Conservation (phyloP, 2,329 filamentous ascomycete species). For the Phialophora chinensis region DNA sequence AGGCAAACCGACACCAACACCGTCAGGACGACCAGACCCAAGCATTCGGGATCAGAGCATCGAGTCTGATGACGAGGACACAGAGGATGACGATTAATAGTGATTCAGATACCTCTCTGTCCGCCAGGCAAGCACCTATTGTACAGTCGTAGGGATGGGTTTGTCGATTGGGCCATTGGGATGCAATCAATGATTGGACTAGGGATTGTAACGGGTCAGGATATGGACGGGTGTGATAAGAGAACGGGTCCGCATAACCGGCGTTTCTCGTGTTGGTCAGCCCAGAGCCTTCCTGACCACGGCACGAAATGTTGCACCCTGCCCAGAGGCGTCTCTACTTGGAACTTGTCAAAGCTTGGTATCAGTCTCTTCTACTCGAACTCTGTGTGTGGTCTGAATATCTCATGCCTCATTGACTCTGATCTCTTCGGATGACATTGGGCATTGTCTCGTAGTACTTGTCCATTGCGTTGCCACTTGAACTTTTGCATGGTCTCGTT, state of each 20-base stretch:
- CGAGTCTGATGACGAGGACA: conserved; percentile 20
- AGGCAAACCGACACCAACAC: not conserved
- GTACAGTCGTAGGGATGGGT: no score
- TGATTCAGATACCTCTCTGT: not conserved
- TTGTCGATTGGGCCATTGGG: not conserved
- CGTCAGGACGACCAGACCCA: conserved; percentile 16
- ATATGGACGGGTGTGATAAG: not conserved
- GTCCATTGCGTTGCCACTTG: not conserved
- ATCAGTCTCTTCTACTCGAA: not conserved
- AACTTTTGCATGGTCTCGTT: not conserved
- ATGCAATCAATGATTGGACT: not conserved
- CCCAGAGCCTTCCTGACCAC: not conserved
- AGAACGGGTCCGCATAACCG: not conserved
- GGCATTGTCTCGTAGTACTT: not conserved
- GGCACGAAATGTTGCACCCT: not conserved
- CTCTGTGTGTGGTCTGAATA: not conserved
- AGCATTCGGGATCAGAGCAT: conserved; percentile 27
- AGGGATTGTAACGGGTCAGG: not conserved
- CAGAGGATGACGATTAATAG: conserved; percentile 3
- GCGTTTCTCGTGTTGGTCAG: not conserved
- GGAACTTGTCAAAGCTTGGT: not conserved
- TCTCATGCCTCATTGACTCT: not conserved
- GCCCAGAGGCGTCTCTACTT: not conserved
- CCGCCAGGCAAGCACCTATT: no score
- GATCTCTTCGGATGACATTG: not conserved